Evolutionary conservation across 441 rosid species (phyloP).

Genomic region (Bocquillonia castaneifolia): DNA sequence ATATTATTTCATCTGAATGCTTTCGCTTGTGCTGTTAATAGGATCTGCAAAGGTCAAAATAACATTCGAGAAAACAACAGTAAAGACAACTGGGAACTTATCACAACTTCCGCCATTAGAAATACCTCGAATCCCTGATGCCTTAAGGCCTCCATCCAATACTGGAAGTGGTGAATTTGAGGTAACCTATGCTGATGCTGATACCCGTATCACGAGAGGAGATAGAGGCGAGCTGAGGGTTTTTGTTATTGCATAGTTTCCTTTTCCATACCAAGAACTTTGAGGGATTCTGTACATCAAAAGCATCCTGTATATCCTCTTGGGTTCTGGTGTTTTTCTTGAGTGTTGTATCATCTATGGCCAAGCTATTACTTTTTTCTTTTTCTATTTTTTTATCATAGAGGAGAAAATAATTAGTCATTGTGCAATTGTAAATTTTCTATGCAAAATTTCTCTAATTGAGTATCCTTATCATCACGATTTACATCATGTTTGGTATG

Average conservation of each 20-base stretch:
- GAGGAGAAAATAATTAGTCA: not conserved
- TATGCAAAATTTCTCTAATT: no score
- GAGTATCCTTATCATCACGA: not conserved
- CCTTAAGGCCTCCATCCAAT: slow-evolving; percentile 55
- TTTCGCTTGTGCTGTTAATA: slow-evolving; percentile 23
- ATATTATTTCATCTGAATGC: not conserved
- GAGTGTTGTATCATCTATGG: no score
- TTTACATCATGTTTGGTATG: no score
- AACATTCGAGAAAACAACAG: slow-evolving; percentile 62
- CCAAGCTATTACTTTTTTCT: no score
- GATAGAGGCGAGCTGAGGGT: slow-evolving; percentile 82
- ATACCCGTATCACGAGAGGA: slow-evolving; percentile 74
- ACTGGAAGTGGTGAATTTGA: slow-evolving; percentile 71
- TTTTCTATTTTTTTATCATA: no score
- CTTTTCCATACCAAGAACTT: not conserved
- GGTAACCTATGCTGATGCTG: slow-evolving; percentile 59
- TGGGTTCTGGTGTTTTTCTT: not conserved
- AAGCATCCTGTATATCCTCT: not conserved
- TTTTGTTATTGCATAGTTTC: slow-evolving; percentile 41
- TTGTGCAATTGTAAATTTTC: slow-evolving; percentile 1
- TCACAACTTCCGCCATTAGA: slow-evolving; percentile 74
- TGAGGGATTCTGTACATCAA: slow-evolving; percentile 1
- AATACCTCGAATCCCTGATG: slow-evolving; percentile 70
- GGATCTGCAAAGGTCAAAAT: slow-evolving; percentile 69
- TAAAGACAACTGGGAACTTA: slow-evolving; percentile 62